Evolutionary conservation across 177 flowering plant species (phyloP).

Genomic region (Vitis hybrid): DNA sequence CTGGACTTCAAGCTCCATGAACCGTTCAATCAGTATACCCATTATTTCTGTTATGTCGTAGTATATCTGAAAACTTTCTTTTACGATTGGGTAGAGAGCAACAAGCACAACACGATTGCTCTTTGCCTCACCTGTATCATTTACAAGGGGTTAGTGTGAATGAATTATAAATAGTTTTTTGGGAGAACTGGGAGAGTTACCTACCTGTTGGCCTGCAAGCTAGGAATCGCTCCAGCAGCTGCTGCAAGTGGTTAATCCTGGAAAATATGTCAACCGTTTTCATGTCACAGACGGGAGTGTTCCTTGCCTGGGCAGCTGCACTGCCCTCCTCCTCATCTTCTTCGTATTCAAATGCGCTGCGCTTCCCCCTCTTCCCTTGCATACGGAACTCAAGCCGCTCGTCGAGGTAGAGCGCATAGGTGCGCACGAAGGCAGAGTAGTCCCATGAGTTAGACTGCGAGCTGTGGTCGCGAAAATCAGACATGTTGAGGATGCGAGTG

Average conservation of each 20-base stretch:
- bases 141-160: too few relatives aligned
- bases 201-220: slow-evolving; percentile 89
- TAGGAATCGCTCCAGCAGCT: slow-evolving; percentile 77
- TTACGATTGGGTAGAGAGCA: slow-evolving; percentile 68
- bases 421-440: slow-evolving; percentile 77
- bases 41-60: slow-evolving; percentile 66
- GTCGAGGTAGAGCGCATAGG: slow-evolving; percentile 69
- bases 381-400: slow-evolving; percentile 73
- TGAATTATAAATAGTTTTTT: too few relatives aligned
- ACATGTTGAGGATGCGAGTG: slow-evolving; percentile 80
- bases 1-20: slow-evolving; percentile 62
- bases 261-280: slow-evolving; percentile 50
- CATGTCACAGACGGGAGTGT: slow-evolving; percentile 62
- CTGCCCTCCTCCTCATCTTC: slow-evolving; percentile 32
- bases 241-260: slow-evolving; percentile 59
- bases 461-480: slow-evolving; percentile 67
- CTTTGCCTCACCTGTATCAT: slow-evolving; percentile 56
- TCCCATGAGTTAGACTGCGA: slow-evolving; percentile 73
- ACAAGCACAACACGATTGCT: slow-evolving; percentile 61
- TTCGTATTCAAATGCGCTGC: slow-evolving; percentile 28
- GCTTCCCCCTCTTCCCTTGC: slow-evolving; percentile 50
- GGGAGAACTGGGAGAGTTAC: not conserved
- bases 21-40: slow-evolving; percentile 64
- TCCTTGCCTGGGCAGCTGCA: not conserved
- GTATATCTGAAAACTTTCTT: slow-evolving; percentile 78